These are phyloP conservation scores for Circinella umbellata DNA, from an alignment of 371 early-diverging fungal genomes.

Conservation along the genomic window DNA sequence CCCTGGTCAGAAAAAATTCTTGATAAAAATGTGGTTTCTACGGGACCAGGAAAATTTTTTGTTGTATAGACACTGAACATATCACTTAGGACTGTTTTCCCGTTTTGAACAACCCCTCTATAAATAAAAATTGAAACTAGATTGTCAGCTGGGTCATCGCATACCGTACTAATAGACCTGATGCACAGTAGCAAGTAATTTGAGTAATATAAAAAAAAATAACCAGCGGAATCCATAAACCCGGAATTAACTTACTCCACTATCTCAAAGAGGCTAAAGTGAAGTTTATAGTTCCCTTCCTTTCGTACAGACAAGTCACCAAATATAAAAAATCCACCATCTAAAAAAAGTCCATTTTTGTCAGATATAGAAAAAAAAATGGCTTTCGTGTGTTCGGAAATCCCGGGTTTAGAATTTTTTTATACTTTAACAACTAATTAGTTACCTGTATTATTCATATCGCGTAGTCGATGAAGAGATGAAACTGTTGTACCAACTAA, in stretches of 20 bases:
- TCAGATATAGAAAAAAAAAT: background rate
- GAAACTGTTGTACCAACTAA: constrained; percentile 52
- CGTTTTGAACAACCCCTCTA: constrained; percentile 40
- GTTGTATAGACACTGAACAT: constrained; percentile 84
- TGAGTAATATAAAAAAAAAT: no score
- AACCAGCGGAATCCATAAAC: background rate
- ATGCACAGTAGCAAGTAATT: background rate
- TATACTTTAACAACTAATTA: background rate
- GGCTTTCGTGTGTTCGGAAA: background rate
- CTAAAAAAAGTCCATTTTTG: constrained; percentile 27
- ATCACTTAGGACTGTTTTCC: constrained; percentile 54
- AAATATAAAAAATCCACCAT: constrained; percentile 96
- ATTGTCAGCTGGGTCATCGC: background rate
- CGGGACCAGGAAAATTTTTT: constrained; percentile 93
- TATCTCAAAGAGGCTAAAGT: constrained; percentile 89
- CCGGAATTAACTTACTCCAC: constrained; percentile 58
- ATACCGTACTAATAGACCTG: background rate
- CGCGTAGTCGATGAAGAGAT: constrained; percentile 48
- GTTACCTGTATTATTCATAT: constrained; percentile 48
- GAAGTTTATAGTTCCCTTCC: constrained; percentile 86
- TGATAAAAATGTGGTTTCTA: constrained; percentile 56
- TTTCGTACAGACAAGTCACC: constrained; percentile 91
- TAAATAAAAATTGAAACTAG: constrained; percentile 6
- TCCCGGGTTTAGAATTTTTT: background rate
- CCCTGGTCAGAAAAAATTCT: constrained; percentile 56